Conservation (phyloP, 1,284 basidiomycete species). For the Puccinia horiana region DNA sequence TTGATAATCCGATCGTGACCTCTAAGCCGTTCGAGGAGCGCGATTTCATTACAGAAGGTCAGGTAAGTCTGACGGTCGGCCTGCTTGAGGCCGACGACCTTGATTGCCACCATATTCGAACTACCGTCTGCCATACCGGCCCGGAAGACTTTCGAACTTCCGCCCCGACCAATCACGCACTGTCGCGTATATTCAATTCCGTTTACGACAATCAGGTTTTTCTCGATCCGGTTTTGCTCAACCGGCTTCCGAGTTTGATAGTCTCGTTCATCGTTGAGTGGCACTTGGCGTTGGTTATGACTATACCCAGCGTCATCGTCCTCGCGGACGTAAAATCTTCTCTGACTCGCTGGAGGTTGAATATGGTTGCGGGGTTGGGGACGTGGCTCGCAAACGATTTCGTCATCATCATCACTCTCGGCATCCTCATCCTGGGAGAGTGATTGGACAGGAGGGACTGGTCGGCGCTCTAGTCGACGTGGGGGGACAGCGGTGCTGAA, state of each 20-base stretch:
- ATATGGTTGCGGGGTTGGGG: background rate
- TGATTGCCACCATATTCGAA: slow-evolving; percentile 71
- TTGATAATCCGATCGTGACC: slow-evolving; percentile 87
- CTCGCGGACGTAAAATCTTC: slow-evolving; percentile 28
- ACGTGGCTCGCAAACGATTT: slow-evolving; percentile 1
- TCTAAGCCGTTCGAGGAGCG: slow-evolving; percentile 76
- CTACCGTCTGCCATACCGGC: slow-evolving; percentile 11
- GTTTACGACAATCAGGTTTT: slow-evolving; percentile 65
- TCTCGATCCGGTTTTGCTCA: slow-evolving; percentile 9
- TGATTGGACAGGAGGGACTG: background rate
- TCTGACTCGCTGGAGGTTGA: background rate
- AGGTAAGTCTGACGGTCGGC: slow-evolving; percentile 80
- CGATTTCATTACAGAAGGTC: slow-evolving; percentile 93
- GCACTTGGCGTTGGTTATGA: background rate
- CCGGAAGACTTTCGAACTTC: slow-evolving; percentile 87
- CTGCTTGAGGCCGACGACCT: slow-evolving; percentile 76
- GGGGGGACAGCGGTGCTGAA: background rate
- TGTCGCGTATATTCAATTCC: slow-evolving; percentile 76
- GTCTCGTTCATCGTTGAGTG: slow-evolving; percentile 11
- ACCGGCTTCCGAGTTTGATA: slow-evolving; percentile 1
- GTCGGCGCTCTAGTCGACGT: slow-evolving; percentile 4
- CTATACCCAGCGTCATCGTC: background rate
- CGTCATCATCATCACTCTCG: slow-evolving; percentile 26
- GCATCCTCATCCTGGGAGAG: background rate
- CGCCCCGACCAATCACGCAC: slow-evolving; percentile 84